A percentile compares a stretch with the other conserved stretches of the same genome.
Conservation (phyloP, 257 asterid species). For the Plectranthus barbatus region DNA sequence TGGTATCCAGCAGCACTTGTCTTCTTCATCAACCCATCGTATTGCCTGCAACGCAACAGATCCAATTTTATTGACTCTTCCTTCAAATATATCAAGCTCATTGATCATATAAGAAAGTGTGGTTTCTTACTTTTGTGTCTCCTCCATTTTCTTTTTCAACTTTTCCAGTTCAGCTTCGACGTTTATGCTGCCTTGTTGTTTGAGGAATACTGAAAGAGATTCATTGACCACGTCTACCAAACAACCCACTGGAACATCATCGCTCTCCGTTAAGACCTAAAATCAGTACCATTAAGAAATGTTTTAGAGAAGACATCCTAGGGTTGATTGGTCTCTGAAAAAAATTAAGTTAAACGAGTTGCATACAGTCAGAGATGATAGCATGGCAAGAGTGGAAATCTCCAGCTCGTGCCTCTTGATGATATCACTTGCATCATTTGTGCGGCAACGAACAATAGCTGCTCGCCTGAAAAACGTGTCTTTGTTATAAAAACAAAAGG, state of each 20-base stretch:
- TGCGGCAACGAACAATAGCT: slow-evolving; percentile 70
- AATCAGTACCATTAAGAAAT: not conserved
- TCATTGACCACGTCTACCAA: slow-evolving; percentile 53
- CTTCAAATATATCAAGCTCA: not conserved
- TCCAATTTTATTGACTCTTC: not conserved
- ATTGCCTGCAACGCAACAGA: slow-evolving; percentile 66
- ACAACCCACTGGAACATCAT: slow-evolving; percentile 66
- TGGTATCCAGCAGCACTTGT: slow-evolving; percentile 53
- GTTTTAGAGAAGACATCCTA: not conserved
- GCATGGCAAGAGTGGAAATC: slow-evolving; percentile 68
- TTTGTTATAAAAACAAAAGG: not conserved
- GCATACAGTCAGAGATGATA: slow-evolving; percentile 64
- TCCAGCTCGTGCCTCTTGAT: slow-evolving; percentile 52
- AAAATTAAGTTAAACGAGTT: not conserved
- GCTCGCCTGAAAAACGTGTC: slow-evolving; percentile 40
- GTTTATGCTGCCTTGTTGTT: slow-evolving; percentile 40
- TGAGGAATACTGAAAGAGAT: slow-evolving; percentile 52
- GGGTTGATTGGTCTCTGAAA: not conserved
- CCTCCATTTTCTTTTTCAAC: slow-evolving; percentile 71
- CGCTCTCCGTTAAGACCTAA: slow-evolving; percentile 58
- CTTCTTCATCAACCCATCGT: slow-evolving; percentile 42
- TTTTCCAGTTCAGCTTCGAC: slow-evolving; percentile 76
- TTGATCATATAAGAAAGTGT: not conserved
- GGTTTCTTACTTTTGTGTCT: slow-evolving; percentile 51
- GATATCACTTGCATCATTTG: slow-evolving; percentile 30